Conservation (phyloP, 495 filamentous ascomycete species). For the Penicillium nucicola region DNA sequence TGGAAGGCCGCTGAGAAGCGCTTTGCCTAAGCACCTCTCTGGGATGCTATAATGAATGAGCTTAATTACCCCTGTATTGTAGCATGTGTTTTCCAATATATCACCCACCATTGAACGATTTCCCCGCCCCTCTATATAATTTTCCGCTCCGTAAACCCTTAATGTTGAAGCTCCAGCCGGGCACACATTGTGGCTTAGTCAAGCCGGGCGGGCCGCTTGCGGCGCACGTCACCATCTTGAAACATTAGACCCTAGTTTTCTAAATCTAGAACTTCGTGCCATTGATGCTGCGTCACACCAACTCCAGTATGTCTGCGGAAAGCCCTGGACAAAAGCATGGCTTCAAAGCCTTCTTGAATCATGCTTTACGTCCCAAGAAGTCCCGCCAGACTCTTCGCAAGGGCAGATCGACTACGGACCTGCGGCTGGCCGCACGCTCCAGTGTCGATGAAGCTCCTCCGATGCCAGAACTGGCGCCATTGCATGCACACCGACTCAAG, state of each 20-base stretch:
- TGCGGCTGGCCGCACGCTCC: conserved; percentile 25
- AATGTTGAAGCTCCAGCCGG: background rate
- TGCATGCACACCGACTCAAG: conserved; percentile 39
- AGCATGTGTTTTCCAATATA: conserved; percentile 11
- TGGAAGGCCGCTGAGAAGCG: conserved; percentile 93
- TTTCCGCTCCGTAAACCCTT: background rate
- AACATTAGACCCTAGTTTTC: background rate
- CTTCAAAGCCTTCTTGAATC: conserved; percentile 32
- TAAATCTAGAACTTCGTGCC: background rate
- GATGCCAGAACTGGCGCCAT: conserved; percentile 34
- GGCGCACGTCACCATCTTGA: conserved; percentile 2
- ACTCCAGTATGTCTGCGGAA: conserved; percentile 31
- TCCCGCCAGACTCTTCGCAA: conserved; percentile 47
- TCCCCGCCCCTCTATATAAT: too few relatives aligned
- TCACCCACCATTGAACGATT: background rate
- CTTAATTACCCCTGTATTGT: conserved; percentile 18
- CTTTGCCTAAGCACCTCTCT: conserved; percentile 43
- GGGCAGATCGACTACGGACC: conserved; percentile 30
- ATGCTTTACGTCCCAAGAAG: conserved; percentile 43
- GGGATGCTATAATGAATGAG: conserved; percentile 1
- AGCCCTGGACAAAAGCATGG: conserved; percentile 33
- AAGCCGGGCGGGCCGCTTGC: conserved; percentile 10
- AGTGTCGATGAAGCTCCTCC: conserved; percentile 32
- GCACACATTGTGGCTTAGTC: conserved; percentile 1
- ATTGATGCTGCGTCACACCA: background rate